Evolutionary conservation across 1,284 basidiomycete genomes (phyloP).

Genomic region (Ceratobasidium sp.): DNA sequence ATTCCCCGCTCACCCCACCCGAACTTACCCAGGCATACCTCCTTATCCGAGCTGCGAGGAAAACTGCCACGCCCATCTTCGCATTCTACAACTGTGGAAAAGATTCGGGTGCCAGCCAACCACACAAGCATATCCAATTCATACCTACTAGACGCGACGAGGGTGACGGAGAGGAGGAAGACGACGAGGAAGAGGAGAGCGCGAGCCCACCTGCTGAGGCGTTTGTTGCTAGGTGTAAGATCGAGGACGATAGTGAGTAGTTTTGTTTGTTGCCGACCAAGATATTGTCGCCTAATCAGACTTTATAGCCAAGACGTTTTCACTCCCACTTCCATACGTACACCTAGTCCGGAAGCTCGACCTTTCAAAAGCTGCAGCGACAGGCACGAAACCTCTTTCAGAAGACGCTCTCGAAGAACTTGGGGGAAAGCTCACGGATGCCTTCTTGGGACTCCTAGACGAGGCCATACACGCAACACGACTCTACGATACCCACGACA

Average conservation of each 20-base stretch:
- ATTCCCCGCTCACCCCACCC: slow-evolving; percentile 76
- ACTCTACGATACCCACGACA: background rate
- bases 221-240: slow-evolving; percentile 8
- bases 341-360: slow-evolving; percentile 54
- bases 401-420: slow-evolving; percentile 55
- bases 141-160: slow-evolving; percentile 68
- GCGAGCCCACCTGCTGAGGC: slow-evolving; percentile 42
- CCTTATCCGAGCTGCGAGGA: slow-evolving; percentile 73
- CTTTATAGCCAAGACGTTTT: slow-evolving; percentile 73
- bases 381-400: slow-evolving; percentile 21
- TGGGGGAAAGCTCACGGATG: slow-evolving; percentile 66
- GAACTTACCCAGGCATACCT: slow-evolving; percentile 80
- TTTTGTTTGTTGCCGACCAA: background rate
- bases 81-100: slow-evolving; percentile 90
- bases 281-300: background rate
- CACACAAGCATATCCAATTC: slow-evolving; percentile 88
- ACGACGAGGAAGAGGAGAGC: slow-evolving; percentile 63
- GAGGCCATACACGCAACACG: slow-evolving; percentile 79
- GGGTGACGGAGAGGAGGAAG: slow-evolving; percentile 66
- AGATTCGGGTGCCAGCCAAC: slow-evolving; percentile 85
- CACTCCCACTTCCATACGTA: slow-evolving; percentile 78
- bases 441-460: slow-evolving; percentile 81
- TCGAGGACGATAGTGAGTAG: slow-evolving; percentile 44
- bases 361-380: slow-evolving; percentile 7
- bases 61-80: slow-evolving; percentile 67